These are phyloP conservation scores for Herpetomonas tarakana DNA, from an alignment of 208 protist species.

Conservation along the genomic window DNA sequence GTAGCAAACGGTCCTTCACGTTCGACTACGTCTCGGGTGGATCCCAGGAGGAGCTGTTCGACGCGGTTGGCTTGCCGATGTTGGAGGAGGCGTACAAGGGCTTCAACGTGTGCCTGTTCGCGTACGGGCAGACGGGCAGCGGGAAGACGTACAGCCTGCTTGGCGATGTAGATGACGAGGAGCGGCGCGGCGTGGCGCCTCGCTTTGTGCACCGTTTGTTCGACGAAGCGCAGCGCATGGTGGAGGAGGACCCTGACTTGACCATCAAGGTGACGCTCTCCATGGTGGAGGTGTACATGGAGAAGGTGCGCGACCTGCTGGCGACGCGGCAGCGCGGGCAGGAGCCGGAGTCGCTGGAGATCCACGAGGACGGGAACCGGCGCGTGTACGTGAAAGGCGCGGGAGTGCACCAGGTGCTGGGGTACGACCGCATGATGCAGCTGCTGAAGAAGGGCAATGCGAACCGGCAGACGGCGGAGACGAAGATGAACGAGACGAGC, in stretches of 20 bases:
- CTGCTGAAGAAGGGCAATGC: constrained; percentile 57
- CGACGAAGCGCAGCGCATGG: constrained; percentile 33
- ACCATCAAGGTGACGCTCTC: constrained; percentile 62
- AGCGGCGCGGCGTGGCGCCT: constrained; percentile 30
- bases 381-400: constrained; percentile 62
- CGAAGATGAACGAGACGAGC: constrained; percentile 85
- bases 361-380: constrained; percentile 54
- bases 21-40: constrained; percentile 48
- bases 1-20: constrained; percentile 10
- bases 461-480: constrained; percentile 72
- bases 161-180: constrained; percentile 39
- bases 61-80: constrained; percentile 73
- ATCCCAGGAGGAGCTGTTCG: constrained; percentile 61
- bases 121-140: constrained; percentile 78
- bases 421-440: constrained; percentile 62
- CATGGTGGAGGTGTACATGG: constrained; percentile 85
- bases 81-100: constrained; percentile 77
- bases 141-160: constrained; percentile 77
- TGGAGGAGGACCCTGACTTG: constrained; percentile 48
- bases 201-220: constrained; percentile 40
- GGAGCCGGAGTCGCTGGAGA: constrained; percentile 72
- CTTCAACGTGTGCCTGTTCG: constrained; percentile 82
- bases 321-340: constrained; percentile 54
- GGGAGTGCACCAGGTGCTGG: constrained; percentile 70
- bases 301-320: constrained; percentile 74